Evolutionary conservation across 352 stramenopile species (phyloP).

Genomic region (Phytophthora fragariaefolia): DNA sequence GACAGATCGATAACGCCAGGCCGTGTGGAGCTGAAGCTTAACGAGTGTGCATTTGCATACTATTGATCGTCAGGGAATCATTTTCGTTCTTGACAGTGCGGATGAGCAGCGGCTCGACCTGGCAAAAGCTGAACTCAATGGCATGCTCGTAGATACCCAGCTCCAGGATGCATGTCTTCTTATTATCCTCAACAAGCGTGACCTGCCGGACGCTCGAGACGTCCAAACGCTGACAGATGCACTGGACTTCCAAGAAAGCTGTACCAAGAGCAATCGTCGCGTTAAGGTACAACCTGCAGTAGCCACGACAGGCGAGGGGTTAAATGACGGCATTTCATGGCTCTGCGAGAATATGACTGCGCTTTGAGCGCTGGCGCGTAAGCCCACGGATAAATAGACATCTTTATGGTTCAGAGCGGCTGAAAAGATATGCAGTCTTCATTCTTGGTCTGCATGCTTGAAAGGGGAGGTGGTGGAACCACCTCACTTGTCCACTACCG

Average conservation of each 20-base stretch:
- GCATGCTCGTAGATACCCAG: conserved; percentile 72
- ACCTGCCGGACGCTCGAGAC: conserved; percentile 58
- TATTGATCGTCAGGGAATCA: conserved; percentile 55
- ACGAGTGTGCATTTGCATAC: background rate
- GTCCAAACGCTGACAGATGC: conserved; percentile 56
- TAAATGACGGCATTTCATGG: conserved; percentile 79
- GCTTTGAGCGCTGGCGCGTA: conserved; percentile 42
- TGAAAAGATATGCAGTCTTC: conserved; percentile 38
- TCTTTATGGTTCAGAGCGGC: conserved; percentile 10
- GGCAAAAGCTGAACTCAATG: conserved; percentile 73
- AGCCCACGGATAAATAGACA: conserved; percentile 26
- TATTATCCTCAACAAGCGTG: conserved; percentile 81
- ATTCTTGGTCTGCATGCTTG: conserved; percentile 34
- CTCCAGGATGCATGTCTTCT: conserved; percentile 73
- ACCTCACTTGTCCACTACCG: conserved; percentile 10
- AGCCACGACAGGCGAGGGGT: conserved; percentile 77
- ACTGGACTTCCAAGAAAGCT: conserved; percentile 64
- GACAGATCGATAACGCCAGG: background rate
- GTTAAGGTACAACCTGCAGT: conserved; percentile 73
- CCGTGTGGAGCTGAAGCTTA: background rate
- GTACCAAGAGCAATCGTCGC: conserved; percentile 50
- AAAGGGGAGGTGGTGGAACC: conserved; percentile 3
- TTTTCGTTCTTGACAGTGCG: conserved; percentile 87
- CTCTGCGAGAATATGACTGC: conserved; percentile 81
- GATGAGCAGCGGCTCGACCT: conserved; percentile 71